Base-by-base conservation (phyloP, 768 basidiomycete genomes). In the Piloderma croceum region DNA sequence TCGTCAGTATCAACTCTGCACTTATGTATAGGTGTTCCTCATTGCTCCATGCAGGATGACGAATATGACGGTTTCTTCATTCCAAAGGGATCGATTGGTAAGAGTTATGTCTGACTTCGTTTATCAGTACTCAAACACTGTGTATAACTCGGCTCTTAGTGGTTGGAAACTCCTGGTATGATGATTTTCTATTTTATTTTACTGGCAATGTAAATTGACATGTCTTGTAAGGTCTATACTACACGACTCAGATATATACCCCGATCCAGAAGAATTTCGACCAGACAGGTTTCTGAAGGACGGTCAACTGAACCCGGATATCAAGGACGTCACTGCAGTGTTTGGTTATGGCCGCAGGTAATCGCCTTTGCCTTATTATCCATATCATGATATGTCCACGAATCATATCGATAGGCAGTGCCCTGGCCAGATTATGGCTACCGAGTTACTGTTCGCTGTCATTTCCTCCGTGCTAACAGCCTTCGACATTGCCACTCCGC, bases 241-340 rank as follows among this genome's bases (percentile, higher is more conserved):
- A 7, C 63, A 64, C 24, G 63, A 73, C 32, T 55, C 57, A 32
- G 45, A 51, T 15, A 51, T 59, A 4, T 76, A 69, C 39, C 45
- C 58, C 2, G 48, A 70, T 31, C 70, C 74, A 4, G 49, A 62
- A 5, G 47, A 49, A 9, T 76, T 71, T 48, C 46, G 50, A 1
- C 74, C 72, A 9, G 63, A 65, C 15, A 59, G 72, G 10, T 74
- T 63, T 34, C 47, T 70, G 10, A 39, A 44, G 17, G 48, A 57
- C 31, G 56, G 54, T 6, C 40, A 46, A 21, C 35, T 52, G n/a
- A 42, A 59, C 22, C 42, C 41, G 3, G 39, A 33, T 6, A 41
- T 57, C 2, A n/a, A 17, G 29, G 34, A 46, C 25, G 44, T 49
- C 1, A 23, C 23, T 7, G 39, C 41, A 1, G 47, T 39, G 3